Evolutionary conservation across 2,329 filamentous ascomycete genomes (phyloP), one percentile per base, ranked within the genome.

Genomic region (Fonsecaea monophora): DNA sequence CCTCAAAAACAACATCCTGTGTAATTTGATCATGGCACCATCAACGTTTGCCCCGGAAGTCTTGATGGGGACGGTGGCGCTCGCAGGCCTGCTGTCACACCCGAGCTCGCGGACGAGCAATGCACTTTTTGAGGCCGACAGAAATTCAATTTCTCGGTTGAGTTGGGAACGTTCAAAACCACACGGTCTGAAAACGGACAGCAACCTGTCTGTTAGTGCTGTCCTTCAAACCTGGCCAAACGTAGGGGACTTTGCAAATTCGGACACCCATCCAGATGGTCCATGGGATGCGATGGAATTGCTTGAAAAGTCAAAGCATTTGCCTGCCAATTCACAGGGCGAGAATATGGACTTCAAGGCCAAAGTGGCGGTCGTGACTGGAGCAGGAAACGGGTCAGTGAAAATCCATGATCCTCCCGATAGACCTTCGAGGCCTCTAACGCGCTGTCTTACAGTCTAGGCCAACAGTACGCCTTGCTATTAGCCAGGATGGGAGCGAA

Each of bases 381-480:
- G 93, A 73, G 92, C 90, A 74, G 94, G 93, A 78, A 91, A 90
- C 74, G 93, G 92, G 69, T 74, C 80, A 57, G 79, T 53, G 8
- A 10, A 25, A 25, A n/a, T 6, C 30, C 32, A n/a, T 2, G 9
- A 32, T n/a, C 78, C 94, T 13, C 32, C 21, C 53, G 13, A 55
- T 55, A n/a, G 9, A 35, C 21, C 32, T 30, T 8, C 30, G 1
- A 10, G 21, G 25, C 32, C 21, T 21, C 45, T 53, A 53, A 55
- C 53, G 21, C 15, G 21, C 15, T 55, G 32, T 18, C 2, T 1
- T 0, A 10, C 30, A 56, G 53, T 98, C 81, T 98, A 69, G 95
- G 95, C 68, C 92, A 94, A 64, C 89, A 91, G 63, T 99, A 99
- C 82, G 89, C 88, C 75, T 84, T 97, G 74, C 90, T 92, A 54